phyloP scores from a whole-genome alignment of 352 stramenopile species.

The Globisporangium spinosum region DNA sequence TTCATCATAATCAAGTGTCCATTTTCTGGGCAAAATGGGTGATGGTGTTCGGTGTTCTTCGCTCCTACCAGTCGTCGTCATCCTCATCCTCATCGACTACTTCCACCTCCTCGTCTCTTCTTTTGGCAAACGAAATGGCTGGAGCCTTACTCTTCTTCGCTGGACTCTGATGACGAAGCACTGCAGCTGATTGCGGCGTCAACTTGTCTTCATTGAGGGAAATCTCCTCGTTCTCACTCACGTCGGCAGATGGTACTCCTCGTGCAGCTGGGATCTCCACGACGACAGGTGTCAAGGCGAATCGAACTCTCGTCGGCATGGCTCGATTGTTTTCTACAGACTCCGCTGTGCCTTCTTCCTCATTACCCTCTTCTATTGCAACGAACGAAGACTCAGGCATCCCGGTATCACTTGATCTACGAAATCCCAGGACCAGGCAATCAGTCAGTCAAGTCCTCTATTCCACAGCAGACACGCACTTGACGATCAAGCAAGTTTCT shows the following conservation, averaged over 20 bases:
- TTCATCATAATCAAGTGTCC: too few species aligned
- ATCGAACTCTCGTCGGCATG: constrained; percentile 9
- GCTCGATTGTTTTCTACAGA: background rate
- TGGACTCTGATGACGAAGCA: background rate
- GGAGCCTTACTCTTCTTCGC: background rate
- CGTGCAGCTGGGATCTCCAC: constrained; percentile 11
- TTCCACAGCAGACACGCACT: background rate
- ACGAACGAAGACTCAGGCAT: background rate
- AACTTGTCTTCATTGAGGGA: background rate
- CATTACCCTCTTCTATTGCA: background rate
- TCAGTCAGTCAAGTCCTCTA: background rate
- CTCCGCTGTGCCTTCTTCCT: background rate
- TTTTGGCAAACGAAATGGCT: background rate
- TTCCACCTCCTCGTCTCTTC: background rate
- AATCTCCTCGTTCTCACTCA: constrained; percentile 19
- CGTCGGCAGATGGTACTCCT: background rate
- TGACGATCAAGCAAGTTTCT: background rate
- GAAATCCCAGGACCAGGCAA: background rate
- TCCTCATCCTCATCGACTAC: constrained; percentile 18
- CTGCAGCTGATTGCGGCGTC: constrained; percentile 5
- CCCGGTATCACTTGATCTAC: constrained; percentile 7
- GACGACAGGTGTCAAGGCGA: constrained; percentile 9
- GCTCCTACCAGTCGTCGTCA: constrained; percentile 16
- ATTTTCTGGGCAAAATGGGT: too few species aligned
- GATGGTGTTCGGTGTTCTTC: background rate